These are phyloP conservation scores for Venturia carpophila DNA, from an alignment of 2,329 filamentous ascomycete species.

Conservation along the genomic window DNA sequence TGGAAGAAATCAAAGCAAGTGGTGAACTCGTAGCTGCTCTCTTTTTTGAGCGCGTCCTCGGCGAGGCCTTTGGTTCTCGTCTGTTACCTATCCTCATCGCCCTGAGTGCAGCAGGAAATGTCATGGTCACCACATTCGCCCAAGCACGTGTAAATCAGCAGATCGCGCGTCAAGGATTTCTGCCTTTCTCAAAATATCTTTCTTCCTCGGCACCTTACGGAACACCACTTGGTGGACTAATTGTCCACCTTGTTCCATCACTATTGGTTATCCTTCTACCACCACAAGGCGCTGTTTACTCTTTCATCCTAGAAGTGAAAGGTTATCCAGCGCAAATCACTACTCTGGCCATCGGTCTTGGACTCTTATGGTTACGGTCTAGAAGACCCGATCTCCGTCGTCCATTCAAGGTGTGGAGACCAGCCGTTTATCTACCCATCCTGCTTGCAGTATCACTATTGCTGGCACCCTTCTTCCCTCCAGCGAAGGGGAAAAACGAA, in stretches of 20 bases:
- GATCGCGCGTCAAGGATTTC: slow-evolving; percentile 61
- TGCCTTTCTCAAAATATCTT: slow-evolving; percentile 54
- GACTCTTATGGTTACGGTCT: slow-evolving; percentile 53
- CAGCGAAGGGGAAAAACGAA: slow-evolving; percentile 40
- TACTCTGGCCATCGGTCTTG: slow-evolving; percentile 48
- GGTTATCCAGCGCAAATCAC: slow-evolving; percentile 59
- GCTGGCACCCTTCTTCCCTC: slow-evolving; percentile 52
- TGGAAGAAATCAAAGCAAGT: slow-evolving; percentile 18
- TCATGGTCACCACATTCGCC: slow-evolving; percentile 19
- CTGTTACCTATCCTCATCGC: slow-evolving; percentile 18
- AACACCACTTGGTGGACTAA: slow-evolving; percentile 58
- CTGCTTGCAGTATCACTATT: slow-evolving; percentile 29
- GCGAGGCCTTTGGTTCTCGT: slow-evolving; percentile 10
- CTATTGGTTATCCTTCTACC: slow-evolving; percentile 58
- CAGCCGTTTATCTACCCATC: slow-evolving; percentile 18
- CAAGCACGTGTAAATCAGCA: slow-evolving; percentile 64
- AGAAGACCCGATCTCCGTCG: slow-evolving; percentile 52
- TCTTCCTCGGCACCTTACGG: slow-evolving; percentile 60
- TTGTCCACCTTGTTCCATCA: slow-evolving; percentile 62
- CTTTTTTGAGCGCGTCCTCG: slow-evolving; percentile 20
- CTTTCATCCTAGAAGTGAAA: slow-evolving; percentile 65
- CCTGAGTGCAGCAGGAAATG: slow-evolving; percentile 19
- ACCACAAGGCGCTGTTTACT: slow-evolving; percentile 58
- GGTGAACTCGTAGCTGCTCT: slow-evolving; percentile 19
- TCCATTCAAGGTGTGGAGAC: slow-evolving; percentile 41